Conservation (phyloP, 2,329 filamentous ascomycete genomes). For the Pseudofabraea citricarpa region DNA sequence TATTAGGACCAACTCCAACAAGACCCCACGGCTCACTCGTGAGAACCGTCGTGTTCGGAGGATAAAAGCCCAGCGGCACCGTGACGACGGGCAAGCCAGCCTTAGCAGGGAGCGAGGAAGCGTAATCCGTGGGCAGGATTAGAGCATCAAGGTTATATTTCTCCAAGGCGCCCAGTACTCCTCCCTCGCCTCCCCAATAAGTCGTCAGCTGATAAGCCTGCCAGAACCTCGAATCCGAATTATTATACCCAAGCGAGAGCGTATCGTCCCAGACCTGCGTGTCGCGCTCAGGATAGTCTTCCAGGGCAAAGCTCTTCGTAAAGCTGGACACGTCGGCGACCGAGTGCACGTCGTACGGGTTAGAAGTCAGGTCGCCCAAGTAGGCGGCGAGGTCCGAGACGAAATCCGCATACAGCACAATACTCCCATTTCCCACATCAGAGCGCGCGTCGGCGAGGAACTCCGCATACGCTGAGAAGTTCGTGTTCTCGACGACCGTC, state of each 20-base stretch:
- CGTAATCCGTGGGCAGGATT: conserved; percentile 49
- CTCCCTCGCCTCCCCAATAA: conserved; percentile 51
- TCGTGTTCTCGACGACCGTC: conserved; percentile 52
- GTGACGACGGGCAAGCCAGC: conserved; percentile 58
- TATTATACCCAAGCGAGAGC: conserved; percentile 47
- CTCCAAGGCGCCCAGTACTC: conserved; percentile 54
- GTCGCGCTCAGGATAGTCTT: conserved; percentile 58
- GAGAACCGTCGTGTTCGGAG: conserved; percentile 37
- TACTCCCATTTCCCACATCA: conserved; percentile 24
- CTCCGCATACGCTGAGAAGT: conserved; percentile 48
- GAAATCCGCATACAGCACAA: conserved; percentile 56
- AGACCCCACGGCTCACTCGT: conserved; percentile 42
- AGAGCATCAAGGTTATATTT: conserved; percentile 56
- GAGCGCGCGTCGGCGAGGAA: conserved; percentile 31
- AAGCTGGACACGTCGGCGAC: conserved; percentile 49
- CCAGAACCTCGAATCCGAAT: conserved; percentile 53
- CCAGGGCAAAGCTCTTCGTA: conserved; percentile 45
- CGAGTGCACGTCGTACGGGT: conserved; percentile 49
- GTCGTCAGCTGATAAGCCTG: conserved; percentile 46
- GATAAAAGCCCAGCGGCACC: conserved; percentile 56
- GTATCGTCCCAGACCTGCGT: conserved; percentile 51
- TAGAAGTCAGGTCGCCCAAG: conserved; percentile 48
- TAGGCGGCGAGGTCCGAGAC: conserved; percentile 51
- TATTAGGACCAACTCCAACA: conserved; percentile 46
- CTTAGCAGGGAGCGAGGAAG: conserved; percentile 44